phyloP scores from a whole-genome alignment of 2,329 filamentous ascomycete genomes.

The Blastomyces silverae region DNA sequence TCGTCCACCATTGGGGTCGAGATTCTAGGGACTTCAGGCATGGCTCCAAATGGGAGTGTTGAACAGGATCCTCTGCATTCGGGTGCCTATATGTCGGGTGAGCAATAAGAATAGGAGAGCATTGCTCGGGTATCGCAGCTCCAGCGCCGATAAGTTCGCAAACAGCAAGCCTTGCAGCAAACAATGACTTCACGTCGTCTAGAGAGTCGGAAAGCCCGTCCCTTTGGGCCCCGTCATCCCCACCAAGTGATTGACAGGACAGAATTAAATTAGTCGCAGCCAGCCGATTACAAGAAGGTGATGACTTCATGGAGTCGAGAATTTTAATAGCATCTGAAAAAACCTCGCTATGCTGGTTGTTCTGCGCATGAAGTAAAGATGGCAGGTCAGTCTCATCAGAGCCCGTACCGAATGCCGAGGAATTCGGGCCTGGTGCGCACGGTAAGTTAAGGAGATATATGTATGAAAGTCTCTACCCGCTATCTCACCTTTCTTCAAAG shows the following conservation, averaged over 20 bases:
- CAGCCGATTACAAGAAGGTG: conserved; percentile 48
- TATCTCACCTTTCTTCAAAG: conserved; percentile 18
- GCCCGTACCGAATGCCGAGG: background rate
- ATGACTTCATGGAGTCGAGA: conserved; percentile 41
- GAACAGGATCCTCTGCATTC: conserved; percentile 18
- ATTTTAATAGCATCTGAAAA: conserved; percentile 40
- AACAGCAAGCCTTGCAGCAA: conserved; percentile 56
- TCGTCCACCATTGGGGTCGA: conserved; percentile 55
- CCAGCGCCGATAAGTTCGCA: conserved; percentile 55
- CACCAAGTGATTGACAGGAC: conserved; percentile 48
- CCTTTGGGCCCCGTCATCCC: conserved; percentile 25
- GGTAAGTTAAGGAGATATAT: conserved; percentile 10
- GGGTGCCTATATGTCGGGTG: conserved; percentile 22
- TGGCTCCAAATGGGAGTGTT: conserved; percentile 35
- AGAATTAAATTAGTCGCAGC: conserved; percentile 48
- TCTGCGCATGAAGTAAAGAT: conserved; percentile 26
- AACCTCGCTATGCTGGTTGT: conserved; percentile 30
- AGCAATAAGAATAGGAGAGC: conserved; percentile 44
- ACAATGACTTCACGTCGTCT: conserved; percentile 49
- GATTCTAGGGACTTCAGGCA: conserved; percentile 52
- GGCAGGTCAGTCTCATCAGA: conserved; percentile 26
- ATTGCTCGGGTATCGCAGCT: conserved; percentile 46
- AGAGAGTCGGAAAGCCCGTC: conserved; percentile 29
- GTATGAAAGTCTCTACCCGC: conserved; percentile 6
- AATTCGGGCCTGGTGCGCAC: conserved; percentile 13